Conservation (phyloP, 2,329 filamentous ascomycete genomes). For the Alternaria sp. region DNA sequence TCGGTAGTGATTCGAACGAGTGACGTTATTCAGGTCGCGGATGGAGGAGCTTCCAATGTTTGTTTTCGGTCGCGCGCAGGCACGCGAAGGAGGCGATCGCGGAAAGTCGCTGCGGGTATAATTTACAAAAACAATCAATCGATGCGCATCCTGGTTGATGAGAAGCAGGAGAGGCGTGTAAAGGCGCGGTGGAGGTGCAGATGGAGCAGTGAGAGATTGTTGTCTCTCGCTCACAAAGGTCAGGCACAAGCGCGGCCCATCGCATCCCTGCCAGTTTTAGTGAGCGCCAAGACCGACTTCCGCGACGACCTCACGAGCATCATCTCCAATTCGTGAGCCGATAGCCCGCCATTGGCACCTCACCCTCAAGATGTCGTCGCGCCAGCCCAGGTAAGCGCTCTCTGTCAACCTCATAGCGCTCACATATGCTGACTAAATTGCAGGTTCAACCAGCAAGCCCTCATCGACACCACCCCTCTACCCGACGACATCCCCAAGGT, state of each 20-base stretch:
- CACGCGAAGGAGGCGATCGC: slow-evolving; percentile 15
- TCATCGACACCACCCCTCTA: slow-evolving; percentile 95
- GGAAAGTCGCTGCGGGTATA: neutral
- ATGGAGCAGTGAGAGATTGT: slow-evolving; percentile 11
- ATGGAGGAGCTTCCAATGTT: slow-evolving; percentile 13
- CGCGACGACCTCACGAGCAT: slow-evolving; percentile 26
- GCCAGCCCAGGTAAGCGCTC: slow-evolving; percentile 63
- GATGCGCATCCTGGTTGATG: slow-evolving; percentile 12
- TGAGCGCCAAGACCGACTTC: slow-evolving; percentile 26
- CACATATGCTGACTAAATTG: slow-evolving; percentile 27
- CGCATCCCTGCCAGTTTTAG: slow-evolving; percentile 18
- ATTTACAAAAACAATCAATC: slow-evolving; percentile 12
- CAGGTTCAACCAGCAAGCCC: slow-evolving; percentile 93
- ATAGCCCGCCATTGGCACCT: slow-evolving; percentile 46
- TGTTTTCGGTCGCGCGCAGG: slow-evolving; percentile 24
- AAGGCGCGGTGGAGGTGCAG: slow-evolving; percentile 14
- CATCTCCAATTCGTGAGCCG: slow-evolving; percentile 35
- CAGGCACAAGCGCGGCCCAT: slow-evolving; percentile 19
- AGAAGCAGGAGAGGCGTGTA: slow-evolving; percentile 6
- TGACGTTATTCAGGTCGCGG: slow-evolving; percentile 1
- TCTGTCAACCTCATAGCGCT: slow-evolving; percentile 9
- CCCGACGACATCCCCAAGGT: slow-evolving; percentile 91
- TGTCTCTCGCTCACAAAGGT: slow-evolving; percentile 24
- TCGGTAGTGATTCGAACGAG: neutral
- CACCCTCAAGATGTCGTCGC: slow-evolving; percentile 63